phyloP scores from a whole-genome alignment of 129 eudicot genomes.

The Flaveria brownii region DNA sequence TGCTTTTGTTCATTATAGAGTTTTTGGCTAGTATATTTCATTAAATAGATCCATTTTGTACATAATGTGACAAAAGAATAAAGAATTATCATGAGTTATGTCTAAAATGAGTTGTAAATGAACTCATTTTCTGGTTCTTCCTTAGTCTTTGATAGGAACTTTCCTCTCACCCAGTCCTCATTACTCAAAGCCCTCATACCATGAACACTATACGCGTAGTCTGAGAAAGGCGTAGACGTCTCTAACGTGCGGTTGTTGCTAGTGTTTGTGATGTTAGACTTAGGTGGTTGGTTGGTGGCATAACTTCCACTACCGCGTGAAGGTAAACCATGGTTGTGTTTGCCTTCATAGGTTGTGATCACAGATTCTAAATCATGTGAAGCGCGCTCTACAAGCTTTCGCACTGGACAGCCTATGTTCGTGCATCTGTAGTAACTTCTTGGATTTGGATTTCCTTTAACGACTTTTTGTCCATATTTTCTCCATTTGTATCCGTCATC shows the following conservation, averaged over 20 bases:
- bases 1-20: not conserved
- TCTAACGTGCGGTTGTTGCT: slow-evolving; percentile 33
- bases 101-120: slow-evolving; percentile 47
- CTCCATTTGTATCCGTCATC: slow-evolving; percentile 98
- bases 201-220: slow-evolving; percentile 27
- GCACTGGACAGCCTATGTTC: slow-evolving; percentile 64
- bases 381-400: slow-evolving; percentile 95
- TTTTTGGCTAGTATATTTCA: not conserved
- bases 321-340: slow-evolving; percentile 87
- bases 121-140: slow-evolving; percentile 68
- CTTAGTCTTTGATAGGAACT: slow-evolving; percentile 40
- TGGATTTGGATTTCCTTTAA: slow-evolving; percentile 94
- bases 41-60: not conserved
- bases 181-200: slow-evolving; percentile 25
- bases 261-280: slow-evolving; percentile 22
- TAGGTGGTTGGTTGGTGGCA: slow-evolving; percentile 37
- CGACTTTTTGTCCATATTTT: slow-evolving; percentile 94
- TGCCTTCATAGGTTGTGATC: slow-evolving; percentile 94
- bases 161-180: slow-evolving; percentile 37
- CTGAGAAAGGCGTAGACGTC: slow-evolving; percentile 47
- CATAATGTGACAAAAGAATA: not conserved
- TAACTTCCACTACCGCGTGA: slow-evolving; percentile 56
- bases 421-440: slow-evolving; percentile 98
- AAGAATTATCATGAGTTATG: slow-evolving; percentile 12
- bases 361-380: slow-evolving; percentile 75